Evolutionary conservation across 176 grass and related monocot species (phyloP), one percentile per base, ranked within the genome.

Genomic region (Oryza brachyantha): DNA sequence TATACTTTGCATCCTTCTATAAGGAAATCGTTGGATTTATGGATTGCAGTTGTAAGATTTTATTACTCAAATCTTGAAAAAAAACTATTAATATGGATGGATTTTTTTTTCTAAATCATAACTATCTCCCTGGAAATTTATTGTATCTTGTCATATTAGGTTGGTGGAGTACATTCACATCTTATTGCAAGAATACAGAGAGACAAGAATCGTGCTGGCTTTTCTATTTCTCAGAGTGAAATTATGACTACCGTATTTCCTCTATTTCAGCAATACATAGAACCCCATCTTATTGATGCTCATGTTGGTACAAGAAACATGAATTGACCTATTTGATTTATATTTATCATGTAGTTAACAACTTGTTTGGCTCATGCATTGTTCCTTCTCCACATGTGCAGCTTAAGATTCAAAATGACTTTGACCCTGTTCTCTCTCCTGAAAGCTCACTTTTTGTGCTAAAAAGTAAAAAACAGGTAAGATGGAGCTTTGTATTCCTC

Each of bases 251-350:
- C 96, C 3, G 96, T 98, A 55, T 98, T 98, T 90, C 96, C 92
- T 19, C 81, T 94, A 57, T 98, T 98, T 87, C 92, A 98, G 66
- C 92, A 94, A 73, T 87, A 94, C 71, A 98, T 98, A 76, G 96
- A 98, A 88, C 96, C 96, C 79, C 96, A 98, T 89, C 96, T 98
- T 94, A 92, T 98, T 27, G 85, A 98, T 98, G 96, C 96, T 90
- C 96, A 98, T 94, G 96, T 98, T 94, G 87, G 96, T 94, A 94
- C 96, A 91, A 88, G 60, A 85, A 85, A 90, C 74, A 84, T 76
- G 67, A 84, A 27, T 83, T 91, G 3, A 65, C 26, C 13, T 83
- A 22, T 83, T 66, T 76, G 29, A 29, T 68, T 25, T 64, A 40
- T 73, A 48, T 54, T 52, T 72, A 25, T 79, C 65, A 72, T 71